Conservation (phyloP, 164 flowering plant genomes). For the Stephania cephalantha region DNA sequence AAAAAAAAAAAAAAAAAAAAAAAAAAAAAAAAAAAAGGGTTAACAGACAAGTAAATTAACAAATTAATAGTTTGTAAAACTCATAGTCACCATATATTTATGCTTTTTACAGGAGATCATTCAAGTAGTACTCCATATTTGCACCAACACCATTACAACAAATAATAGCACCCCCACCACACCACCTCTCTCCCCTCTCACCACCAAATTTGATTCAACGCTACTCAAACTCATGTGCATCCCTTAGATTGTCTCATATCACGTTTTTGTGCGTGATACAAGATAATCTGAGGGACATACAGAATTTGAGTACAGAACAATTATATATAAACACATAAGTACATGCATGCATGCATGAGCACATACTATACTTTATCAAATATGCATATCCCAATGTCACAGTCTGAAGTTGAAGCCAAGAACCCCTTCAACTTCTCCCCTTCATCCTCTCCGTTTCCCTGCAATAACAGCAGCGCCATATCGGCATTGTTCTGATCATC, state of each 20-base stretch:
- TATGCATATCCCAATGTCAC: conserved; percentile 65
- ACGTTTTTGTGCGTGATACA: too few species aligned
- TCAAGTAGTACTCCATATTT: background rate
- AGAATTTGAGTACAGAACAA: too few species aligned
- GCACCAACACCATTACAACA: background rate
- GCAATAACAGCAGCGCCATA: conserved; percentile 42
- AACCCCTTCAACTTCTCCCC: conserved; percentile 16
- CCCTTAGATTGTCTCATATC: too few species aligned
- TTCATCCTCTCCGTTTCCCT: conserved; percentile 20
- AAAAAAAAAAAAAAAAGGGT: too few species aligned
- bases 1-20: too few species aligned
- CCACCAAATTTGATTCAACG: background rate
- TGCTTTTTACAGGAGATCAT: background rate
- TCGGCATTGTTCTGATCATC: conserved; percentile 23
- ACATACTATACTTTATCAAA: conserved; percentile 39
- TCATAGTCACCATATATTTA: background rate
- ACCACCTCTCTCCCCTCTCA: conserved; percentile 11
- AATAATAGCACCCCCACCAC: background rate
- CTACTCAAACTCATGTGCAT: too few species aligned
- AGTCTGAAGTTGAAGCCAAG: conserved; percentile 31
- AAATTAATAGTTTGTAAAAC: background rate
- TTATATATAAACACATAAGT: conserved; percentile 25
- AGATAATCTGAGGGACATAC: too few species aligned
- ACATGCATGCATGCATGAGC: conserved; percentile 27
- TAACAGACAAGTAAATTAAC: too few species aligned